phyloP scores from a whole-genome alignment of 768 basidiomycete species.

The Jaapia argillacea region DNA sequence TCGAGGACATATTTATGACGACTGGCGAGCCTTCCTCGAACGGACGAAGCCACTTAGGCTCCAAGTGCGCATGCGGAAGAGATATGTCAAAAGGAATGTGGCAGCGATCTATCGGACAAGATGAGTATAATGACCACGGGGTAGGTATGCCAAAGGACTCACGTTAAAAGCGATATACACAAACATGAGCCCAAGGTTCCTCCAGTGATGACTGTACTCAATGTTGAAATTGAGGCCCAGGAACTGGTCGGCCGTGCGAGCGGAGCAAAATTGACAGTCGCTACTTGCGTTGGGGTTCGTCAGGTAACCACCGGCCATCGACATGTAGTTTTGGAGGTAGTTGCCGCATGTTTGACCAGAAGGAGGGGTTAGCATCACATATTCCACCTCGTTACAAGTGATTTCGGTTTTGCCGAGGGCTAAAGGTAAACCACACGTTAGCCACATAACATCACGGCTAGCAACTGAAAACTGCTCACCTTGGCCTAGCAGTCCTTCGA shows the following conservation, averaged over 20 bases:
- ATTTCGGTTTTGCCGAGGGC: conserved; percentile 20
- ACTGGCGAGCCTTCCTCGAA: neutral
- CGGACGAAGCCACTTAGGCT: neutral
- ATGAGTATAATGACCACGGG: too few species aligned
- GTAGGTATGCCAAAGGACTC: too few species aligned
- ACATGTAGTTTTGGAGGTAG: conserved; percentile 21
- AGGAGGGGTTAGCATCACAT: conserved; percentile 21
- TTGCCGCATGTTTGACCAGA: conserved; percentile 21
- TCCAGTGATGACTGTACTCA: conserved; percentile 14
- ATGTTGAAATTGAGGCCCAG: conserved; percentile 14
- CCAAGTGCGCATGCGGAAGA: neutral
- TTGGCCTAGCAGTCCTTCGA: conserved; percentile 3
- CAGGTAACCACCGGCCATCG: conserved; percentile 20
- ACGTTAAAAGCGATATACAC: conserved; percentile 12
- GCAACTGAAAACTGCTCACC: neutral
- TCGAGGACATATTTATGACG: neutral
- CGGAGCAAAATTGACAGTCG: conserved; percentile 23
- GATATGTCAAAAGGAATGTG: neutral
- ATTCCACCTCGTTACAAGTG: conserved; percentile 22
- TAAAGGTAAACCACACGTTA: neutral
- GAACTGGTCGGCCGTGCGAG: conserved; percentile 19
- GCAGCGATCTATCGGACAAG: too few species aligned
- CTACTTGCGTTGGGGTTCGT: conserved; percentile 15
- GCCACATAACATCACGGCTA: neutral
- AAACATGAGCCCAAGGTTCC: conserved; percentile 21